These are phyloP conservation scores for Camelina neglecta DNA, from an alignment of 345 rosid genomes.

Conservation along the genomic window DNA sequence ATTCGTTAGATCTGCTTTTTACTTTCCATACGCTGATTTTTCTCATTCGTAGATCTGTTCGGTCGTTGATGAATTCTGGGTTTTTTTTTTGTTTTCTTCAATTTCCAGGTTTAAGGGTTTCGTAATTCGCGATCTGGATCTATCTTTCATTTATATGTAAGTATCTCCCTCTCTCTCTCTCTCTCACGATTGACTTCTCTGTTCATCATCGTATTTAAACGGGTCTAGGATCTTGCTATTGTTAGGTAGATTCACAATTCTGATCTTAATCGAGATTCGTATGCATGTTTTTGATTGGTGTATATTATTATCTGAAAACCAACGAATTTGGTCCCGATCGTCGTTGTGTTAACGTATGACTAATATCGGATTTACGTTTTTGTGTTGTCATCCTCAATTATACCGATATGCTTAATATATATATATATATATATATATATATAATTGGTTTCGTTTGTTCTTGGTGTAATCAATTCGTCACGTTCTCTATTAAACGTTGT, in stretches of 20 bases:
- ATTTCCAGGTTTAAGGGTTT: conserved; percentile 43
- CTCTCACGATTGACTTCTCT: neutral
- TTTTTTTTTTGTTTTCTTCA: neutral
- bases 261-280: neutral
- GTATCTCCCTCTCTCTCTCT: conserved; percentile 1
- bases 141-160: conserved; percentile 28
- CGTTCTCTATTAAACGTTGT: no score
- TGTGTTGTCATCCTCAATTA: no score
- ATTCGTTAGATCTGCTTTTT: conserved; percentile 15
- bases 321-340: neutral
- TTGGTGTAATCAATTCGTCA: neutral
- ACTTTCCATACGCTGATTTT: neutral
- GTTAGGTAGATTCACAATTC: neutral
- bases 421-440: no score
- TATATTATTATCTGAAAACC: neutral
- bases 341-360: no score
- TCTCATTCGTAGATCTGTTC: conserved; percentile 15
- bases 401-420: no score
- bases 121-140: neutral
- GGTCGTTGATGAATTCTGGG: neutral
- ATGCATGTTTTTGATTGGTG: neutral
- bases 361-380: no score
- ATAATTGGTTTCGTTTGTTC: neutral
- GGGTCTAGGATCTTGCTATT: neutral
- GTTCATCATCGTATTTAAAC: neutral